These are phyloP conservation scores for Saccharomycopsis amapae DNA, from an alignment of 805 yeast genomes.

Conservation along the genomic window DNA sequence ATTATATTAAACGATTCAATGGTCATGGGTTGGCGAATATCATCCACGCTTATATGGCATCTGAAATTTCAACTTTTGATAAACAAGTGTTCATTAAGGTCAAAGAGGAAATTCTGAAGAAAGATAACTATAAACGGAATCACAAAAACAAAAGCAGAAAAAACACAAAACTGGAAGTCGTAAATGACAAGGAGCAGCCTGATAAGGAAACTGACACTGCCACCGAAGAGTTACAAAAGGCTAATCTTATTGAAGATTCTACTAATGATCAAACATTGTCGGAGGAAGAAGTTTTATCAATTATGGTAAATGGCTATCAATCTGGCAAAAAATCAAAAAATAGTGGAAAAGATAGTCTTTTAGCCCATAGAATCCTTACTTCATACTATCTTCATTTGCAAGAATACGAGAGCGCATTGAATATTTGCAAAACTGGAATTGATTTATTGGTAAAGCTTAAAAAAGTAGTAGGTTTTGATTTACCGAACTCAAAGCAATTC, in stretches of 20 bases:
- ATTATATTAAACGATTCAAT: constrained; percentile 50
- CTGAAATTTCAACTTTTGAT: constrained; percentile 63
- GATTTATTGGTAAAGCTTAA: constrained; percentile 43
- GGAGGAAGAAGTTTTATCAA: constrained; percentile 43
- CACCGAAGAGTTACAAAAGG: constrained; percentile 11
- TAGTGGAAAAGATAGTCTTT: constrained; percentile 38
- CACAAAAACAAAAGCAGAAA: constrained; percentile 20
- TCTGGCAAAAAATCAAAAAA: constrained; percentile 23
- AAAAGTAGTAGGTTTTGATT: constrained; percentile 38
- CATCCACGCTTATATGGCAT: constrained; percentile 53
- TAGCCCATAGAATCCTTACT: constrained; percentile 62
- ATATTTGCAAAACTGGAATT: constrained; percentile 54
- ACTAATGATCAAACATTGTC: constrained; percentile 24
- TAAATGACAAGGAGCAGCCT: constrained; percentile 17
- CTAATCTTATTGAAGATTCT: constrained; percentile 24
- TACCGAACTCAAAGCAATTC: constrained; percentile 49
- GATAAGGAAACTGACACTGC: constrained; percentile 13
- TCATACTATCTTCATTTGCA: constrained; percentile 50
- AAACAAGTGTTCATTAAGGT: constrained; percentile 26
- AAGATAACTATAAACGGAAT: constrained; percentile 14
- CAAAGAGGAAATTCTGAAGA: constrained; percentile 21
- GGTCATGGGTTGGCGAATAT: constrained; percentile 54
- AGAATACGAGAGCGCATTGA: constrained; percentile 58
- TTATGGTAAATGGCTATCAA: constrained; percentile 44
- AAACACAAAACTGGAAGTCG: constrained; percentile 15